Evolutionary conservation across 2,329 filamentous ascomycete genomes (phyloP).

Genomic region (Immersiporthe knoxdaviesiana): DNA sequence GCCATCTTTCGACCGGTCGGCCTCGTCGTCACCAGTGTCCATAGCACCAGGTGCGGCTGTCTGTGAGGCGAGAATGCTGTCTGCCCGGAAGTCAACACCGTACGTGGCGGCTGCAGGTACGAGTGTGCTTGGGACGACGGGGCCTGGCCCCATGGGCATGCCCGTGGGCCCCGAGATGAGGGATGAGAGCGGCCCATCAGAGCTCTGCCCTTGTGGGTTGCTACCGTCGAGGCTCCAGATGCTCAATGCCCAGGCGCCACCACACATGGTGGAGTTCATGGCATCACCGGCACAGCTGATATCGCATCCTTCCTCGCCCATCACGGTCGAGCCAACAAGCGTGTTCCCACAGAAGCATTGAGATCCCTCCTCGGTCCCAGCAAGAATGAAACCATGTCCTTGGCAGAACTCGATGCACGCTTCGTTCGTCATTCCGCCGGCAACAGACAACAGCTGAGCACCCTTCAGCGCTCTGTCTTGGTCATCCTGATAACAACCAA

Average conservation of each 20-base stretch:
- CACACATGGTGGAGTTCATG: slow-evolving; percentile 48
- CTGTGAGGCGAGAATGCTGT: background rate
- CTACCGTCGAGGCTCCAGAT: slow-evolving; percentile 47
- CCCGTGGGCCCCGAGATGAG: background rate
- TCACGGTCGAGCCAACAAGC: slow-evolving; percentile 43
- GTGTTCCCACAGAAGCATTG: slow-evolving; percentile 53
- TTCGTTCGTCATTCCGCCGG: slow-evolving; percentile 26
- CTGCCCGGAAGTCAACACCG: background rate
- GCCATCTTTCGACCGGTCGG: background rate
- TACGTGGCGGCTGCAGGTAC: background rate
- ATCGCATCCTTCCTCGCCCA: slow-evolving; percentile 51
- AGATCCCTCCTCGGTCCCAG: slow-evolving; percentile 53
- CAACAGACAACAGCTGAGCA: slow-evolving; percentile 6
- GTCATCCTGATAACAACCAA: slow-evolving; percentile 25
- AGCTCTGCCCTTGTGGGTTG: slow-evolving; percentile 17
- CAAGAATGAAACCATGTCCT: slow-evolving; percentile 47
- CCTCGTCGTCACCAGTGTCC: background rate
- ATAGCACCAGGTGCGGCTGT: background rate
- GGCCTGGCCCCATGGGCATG: slow-evolving; percentile 8
- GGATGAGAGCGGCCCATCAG: background rate
- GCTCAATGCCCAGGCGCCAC: slow-evolving; percentile 50
- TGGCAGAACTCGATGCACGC: slow-evolving; percentile 54
- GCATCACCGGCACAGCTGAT: slow-evolving; percentile 55
- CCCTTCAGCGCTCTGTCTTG: slow-evolving; percentile 18
- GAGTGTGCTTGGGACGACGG: background rate